phyloP scores from a whole-genome alignment of 169 alveolate genomes.

The Eimeria brunetti region DNA sequence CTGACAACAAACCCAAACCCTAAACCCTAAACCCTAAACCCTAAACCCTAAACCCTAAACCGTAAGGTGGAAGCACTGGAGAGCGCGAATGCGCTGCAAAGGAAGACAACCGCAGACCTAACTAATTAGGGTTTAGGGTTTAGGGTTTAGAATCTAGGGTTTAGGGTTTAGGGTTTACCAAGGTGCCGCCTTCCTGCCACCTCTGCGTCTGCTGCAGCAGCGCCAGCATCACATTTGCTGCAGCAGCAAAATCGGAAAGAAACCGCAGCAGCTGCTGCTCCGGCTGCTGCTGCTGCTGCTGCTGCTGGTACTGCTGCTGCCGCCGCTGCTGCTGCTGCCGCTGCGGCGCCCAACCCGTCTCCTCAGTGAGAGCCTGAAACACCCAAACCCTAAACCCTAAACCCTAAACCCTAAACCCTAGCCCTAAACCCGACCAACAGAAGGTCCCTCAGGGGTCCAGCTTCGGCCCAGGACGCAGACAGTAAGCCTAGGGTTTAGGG shows the following conservation, averaged over 20 bases:
- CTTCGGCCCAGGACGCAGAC: too few relatives aligned
- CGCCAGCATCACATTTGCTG: constrained; percentile 27
- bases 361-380: constrained; percentile 16
- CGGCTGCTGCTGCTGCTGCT: constrained; percentile 10
- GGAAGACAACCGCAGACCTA: not conserved
- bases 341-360: constrained; percentile 1
- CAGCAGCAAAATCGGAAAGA: constrained; percentile 13
- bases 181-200: constrained; percentile 14
- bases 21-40: too few relatives aligned
- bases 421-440: not conserved
- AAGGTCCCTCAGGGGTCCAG: not conserved
- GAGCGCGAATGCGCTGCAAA: not conserved
- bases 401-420: constrained; percentile 11
- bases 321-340: not conserved
- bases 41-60: not conserved
- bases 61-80: too few relatives aligned
- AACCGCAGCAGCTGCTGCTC: constrained; percentile 15
- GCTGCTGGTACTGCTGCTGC: not conserved
- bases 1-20: too few relatives aligned
- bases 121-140: not conserved
- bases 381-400: constrained; percentile 3
- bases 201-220: too few relatives aligned
- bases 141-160: not conserved
- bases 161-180: not conserved
- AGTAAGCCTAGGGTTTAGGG: too few relatives aligned